Conservation (phyloP, 306 rosid species). For the Fagus sylvatica region DNA sequence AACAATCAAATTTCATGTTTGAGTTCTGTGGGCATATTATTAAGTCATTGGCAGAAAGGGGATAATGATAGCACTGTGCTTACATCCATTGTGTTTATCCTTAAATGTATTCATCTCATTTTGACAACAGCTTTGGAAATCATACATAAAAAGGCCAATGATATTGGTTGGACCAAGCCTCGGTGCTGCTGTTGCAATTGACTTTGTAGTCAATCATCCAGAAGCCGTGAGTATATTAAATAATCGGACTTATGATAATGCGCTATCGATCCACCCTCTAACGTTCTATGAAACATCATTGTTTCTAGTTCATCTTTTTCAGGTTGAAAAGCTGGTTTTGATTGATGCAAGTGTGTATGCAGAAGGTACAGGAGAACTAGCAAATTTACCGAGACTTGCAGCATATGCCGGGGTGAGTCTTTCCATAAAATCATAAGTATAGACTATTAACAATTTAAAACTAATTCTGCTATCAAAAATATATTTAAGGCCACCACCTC, state of each 20-base stretch:
- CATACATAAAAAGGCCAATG: constrained; percentile 76
- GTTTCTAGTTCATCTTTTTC: constrained; percentile 43
- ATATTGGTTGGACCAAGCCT: constrained; percentile 95
- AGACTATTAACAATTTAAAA: background rate
- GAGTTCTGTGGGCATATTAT: constrained; percentile 16
- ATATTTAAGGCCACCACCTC: background rate
- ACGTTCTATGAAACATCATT: constrained; percentile 23
- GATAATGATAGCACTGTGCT: background rate
- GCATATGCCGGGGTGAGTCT: constrained; percentile 86
- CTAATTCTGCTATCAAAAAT: background rate
- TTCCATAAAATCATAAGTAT: constrained; percentile 7
- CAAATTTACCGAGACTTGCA: constrained; percentile 57
- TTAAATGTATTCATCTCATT: constrained; percentile 20
- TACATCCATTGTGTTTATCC: background rate
- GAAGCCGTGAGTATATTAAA: constrained; percentile 69
- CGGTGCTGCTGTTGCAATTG: constrained; percentile 96
- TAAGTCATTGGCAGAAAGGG: constrained; percentile 14
- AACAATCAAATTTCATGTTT: constrained; percentile 2
- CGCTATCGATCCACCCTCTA: constrained; percentile 4
- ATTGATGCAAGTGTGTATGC: constrained; percentile 92
- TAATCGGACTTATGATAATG: constrained; percentile 30
- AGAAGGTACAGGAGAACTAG: constrained; percentile 73
- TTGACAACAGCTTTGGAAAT: constrained; percentile 74
- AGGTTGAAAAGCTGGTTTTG: constrained; percentile 92
- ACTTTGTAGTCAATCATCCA: constrained; percentile 81